These are phyloP conservation scores for Rhodosporidiobolus odoratus DNA, from an alignment of 768 basidiomycete genomes.

Conservation along the genomic window DNA sequence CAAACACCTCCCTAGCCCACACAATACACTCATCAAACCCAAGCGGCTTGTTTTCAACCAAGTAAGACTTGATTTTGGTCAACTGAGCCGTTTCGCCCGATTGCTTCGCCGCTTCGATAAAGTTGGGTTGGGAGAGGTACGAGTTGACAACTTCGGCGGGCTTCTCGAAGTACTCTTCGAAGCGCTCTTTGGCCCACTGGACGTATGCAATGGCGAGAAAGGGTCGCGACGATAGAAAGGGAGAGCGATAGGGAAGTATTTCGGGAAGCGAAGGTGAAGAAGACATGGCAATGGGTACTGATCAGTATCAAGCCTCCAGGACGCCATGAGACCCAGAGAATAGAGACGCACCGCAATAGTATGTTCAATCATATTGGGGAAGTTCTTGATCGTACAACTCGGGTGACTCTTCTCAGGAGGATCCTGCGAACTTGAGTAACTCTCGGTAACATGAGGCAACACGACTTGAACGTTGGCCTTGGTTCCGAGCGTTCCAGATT, in stretches of 20 bases:
- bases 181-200: slow-evolving; percentile 91
- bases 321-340: too few relatives aligned
- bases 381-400: slow-evolving; percentile 95
- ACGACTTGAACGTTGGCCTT: slow-evolving; percentile 97
- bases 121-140: slow-evolving; percentile 94
- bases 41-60: slow-evolving; percentile 86
- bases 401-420: slow-evolving; percentile 97
- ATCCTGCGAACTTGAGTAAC: slow-evolving; percentile 95
- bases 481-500: slow-evolving; percentile 95
- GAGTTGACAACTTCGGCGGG: slow-evolving; percentile 90
- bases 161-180: slow-evolving; percentile 88
- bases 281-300: too few relatives aligned
- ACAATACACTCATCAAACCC: slow-evolving; percentile 95
- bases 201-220: not conserved
- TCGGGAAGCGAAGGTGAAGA: too few relatives aligned
- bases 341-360: slow-evolving; percentile 72
- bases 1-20: slow-evolving; percentile 94
- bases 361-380: slow-evolving; percentile 95
- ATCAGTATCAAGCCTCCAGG: too few relatives aligned
- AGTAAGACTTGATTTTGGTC: slow-evolving; percentile 76
- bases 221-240: not conserved
- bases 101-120: slow-evolving; percentile 63
- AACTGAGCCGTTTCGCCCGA: slow-evolving; percentile 75
- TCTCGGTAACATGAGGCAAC: slow-evolving; percentile 88
- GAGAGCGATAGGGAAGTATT: not conserved